Evolutionary conservation across 129 eudicot genomes (phyloP).

Genomic region (Tagetes erecta): DNA sequence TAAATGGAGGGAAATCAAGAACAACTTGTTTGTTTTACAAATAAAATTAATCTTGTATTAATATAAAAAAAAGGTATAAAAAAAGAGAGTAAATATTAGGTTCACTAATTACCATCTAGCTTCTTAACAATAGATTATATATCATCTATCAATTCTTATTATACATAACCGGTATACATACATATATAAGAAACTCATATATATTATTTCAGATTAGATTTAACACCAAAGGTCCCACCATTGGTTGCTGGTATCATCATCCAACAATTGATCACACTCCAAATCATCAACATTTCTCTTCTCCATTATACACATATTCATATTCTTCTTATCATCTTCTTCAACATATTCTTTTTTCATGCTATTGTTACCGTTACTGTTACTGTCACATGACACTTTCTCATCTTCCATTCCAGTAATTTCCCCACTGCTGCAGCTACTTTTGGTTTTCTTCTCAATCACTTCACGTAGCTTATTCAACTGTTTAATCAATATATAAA

Average conservation of each 20-base stretch:
- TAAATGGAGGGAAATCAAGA: neutral
- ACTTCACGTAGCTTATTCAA: constrained; percentile 45
- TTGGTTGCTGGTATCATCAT: constrained; percentile 34
- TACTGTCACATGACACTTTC: neutral
- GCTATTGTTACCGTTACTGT: constrained; percentile 42
- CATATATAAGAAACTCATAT: neutral
- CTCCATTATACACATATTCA: constrained; percentile 37
- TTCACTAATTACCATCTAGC: constrained; percentile 5
- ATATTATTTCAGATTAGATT: neutral
- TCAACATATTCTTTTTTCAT: constrained; percentile 39
- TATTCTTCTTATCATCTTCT: constrained; percentile 19
- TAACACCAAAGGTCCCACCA: constrained; percentile 81
- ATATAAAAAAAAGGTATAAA: too few species aligned
- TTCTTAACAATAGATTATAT: neutral
- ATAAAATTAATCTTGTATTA: neutral
- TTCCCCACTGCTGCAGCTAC: constrained; percentile 11
- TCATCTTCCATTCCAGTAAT: constrained; percentile 33
- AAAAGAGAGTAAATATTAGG: too few species aligned
- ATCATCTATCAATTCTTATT: constrained; percentile 22
- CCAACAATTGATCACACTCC: constrained; percentile 36
- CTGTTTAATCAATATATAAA: constrained; percentile 24
- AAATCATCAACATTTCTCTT: constrained; percentile 35
- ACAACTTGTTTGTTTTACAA: neutral
- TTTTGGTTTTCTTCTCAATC: constrained; percentile 26
- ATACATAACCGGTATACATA: constrained; percentile 23